Evolutionary conservation across 495 filamentous ascomycete genomes (phyloP), one percentile per base, ranked within the genome.

Genomic region (Platismatia glauca): DNA sequence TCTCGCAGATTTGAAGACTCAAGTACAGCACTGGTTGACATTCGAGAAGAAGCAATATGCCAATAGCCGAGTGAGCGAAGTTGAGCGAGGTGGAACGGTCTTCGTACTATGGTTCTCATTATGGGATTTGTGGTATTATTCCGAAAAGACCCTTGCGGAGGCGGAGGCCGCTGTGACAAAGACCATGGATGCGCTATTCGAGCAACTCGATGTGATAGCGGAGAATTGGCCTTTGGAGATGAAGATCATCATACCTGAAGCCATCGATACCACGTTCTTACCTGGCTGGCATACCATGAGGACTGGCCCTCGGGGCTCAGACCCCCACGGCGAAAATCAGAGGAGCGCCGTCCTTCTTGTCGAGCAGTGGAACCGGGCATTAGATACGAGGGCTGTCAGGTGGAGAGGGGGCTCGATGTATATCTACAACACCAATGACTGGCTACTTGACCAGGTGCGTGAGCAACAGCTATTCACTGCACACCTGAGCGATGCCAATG

Each of bases 41-140:
- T 65, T 65, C 29, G 66, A 68, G 41, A 68, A 65, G 55, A 56
- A 60, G n/a, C 66, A 63, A 31, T 68, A 65, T 52, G 39, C 20
- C 34, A 68, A 34, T 13, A 62, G 66, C 56, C 59, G 63, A 22
- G 55, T 60, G 13, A 64, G 60, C 15, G 55, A 60, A 18, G 24
- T 52, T 13, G 66, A 68, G 56, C 59, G 56, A 22, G 53, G 46
- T n/a, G 66, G 63, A 8, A 65, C 66, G 16, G 35, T 65, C 8
- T 68, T 80, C 46, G 72, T 72, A 12, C 66, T 81, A 7, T 77
- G 76, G 34, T 83, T 81, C 63, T 76, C 78, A 7, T 67, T 81
- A 29, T 82, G 77, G 73, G 81, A 81, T 64, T 59, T 82, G 44
- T 83, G 78, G 79, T 76, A 76, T 52, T 70, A 78, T 27, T 70